Evolutionary conservation across 192 early-diverging fungal species (phyloP).

Genomic region (Coemansia sp.): DNA sequence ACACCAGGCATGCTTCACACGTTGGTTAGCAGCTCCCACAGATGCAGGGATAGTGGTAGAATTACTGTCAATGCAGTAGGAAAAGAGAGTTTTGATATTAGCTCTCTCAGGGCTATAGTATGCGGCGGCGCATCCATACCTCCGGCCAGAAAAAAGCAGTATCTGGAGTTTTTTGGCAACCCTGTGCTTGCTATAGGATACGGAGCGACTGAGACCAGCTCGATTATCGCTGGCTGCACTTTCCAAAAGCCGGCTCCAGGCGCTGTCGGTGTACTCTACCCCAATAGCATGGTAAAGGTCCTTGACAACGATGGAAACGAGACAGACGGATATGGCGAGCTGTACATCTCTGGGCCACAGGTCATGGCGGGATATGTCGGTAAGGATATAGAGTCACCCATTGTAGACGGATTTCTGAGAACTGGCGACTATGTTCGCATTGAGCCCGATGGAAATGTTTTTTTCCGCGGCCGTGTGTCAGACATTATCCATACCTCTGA

Average conservation of each 20-base stretch:
- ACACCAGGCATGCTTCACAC: constrained; percentile 21
- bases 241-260: constrained; percentile 14
- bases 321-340: constrained; percentile 65
- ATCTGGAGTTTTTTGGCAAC: constrained; percentile 21
- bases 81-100: constrained; percentile 10
- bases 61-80: background rate
- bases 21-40: constrained; percentile 8
- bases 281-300: constrained; percentile 34
- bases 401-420: constrained; percentile 71
- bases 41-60: background rate
- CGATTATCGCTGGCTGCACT: constrained; percentile 20
- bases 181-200: constrained; percentile 21
- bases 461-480: constrained; percentile 68
- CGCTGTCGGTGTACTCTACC: constrained; percentile 35
- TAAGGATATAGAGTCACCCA: constrained; percentile 63
- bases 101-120: constrained; percentile 18
- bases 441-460: constrained; percentile 62
- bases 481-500: constrained; percentile 85
- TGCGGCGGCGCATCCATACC: constrained; percentile 43
- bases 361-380: constrained; percentile 85
- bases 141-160: constrained; percentile 7
- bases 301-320: constrained; percentile 61
- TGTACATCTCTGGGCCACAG: constrained; percentile 80
- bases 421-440: constrained; percentile 76
- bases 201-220: constrained; percentile 33